A percentile compares a stretch with the other conserved stretches of the same genome.
phyloP scores from a whole-genome alignment of 169 alveolate genomes.

The Cryptosporidium viatorum region DNA sequence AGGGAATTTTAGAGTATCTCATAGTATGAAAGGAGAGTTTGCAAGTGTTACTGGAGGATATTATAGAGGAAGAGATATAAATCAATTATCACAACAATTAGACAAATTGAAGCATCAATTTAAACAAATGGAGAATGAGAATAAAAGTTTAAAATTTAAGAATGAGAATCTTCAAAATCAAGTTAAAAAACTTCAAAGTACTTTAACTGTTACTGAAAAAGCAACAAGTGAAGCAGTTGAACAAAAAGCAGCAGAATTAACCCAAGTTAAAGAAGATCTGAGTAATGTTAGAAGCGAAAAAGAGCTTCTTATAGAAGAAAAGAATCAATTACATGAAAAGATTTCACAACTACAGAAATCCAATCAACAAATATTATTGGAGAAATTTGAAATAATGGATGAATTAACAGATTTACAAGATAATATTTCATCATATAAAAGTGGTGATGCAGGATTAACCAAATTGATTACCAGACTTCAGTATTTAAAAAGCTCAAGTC shows the following conservation, averaged over 20 bases:
- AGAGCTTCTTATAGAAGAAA: constrained; percentile 64
- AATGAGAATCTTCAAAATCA: constrained; percentile 62
- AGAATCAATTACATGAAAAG: constrained; percentile 33
- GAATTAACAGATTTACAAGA: constrained; percentile 62
- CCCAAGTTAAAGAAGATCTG: constrained; percentile 54
- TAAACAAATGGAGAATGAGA: constrained; percentile 49
- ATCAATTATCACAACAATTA: constrained; percentile 53
- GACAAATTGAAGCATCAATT: constrained; percentile 50
- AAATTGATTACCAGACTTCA: constrained; percentile 49
- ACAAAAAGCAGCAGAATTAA: constrained; percentile 71
- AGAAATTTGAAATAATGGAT: constrained; percentile 55
- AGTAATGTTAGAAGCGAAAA: constrained; percentile 62
- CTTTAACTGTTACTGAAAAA: constrained; percentile 70
- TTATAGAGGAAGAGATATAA: constrained; percentile 66
- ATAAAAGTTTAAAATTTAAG: constrained; percentile 37
- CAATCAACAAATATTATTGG: constrained; percentile 36
- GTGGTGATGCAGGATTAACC: constrained; percentile 49
- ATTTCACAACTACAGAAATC: constrained; percentile 13
- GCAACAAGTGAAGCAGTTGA: constrained; percentile 75
- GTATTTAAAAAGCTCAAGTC: constrained; percentile 61
- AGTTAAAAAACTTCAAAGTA: constrained; percentile 57
- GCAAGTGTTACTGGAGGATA: constrained; percentile 18
- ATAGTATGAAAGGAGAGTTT: not conserved
- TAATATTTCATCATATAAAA: constrained; percentile 40
- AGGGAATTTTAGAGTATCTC: not conserved